Conservation (phyloP, 1,284 basidiomycete genomes). For the Cerrena zonata region DNA sequence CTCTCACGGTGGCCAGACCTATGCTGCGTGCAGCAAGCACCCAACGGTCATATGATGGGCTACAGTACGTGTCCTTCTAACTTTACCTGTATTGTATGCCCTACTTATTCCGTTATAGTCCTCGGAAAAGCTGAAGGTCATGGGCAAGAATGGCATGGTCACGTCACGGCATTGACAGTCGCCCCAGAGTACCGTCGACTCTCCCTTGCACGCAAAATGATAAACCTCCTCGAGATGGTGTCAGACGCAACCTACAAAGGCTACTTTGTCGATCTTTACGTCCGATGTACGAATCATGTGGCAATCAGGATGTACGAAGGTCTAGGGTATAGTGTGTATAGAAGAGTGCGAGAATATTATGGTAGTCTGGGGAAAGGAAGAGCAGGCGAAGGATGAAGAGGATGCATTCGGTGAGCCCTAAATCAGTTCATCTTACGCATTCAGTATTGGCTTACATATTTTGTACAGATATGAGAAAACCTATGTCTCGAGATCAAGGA, state of each 20-base stretch:
- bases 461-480: conserved; percentile 79
- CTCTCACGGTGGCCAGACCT: conserved; percentile 87
- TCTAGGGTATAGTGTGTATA: conserved; percentile 82
- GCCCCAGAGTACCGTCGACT: conserved; percentile 87
- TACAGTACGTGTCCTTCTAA: conserved; percentile 58
- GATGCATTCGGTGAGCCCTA: conserved; percentile 78
- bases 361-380: conserved; percentile 65
- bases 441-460: conserved; percentile 10
- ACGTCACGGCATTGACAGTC: conserved; percentile 87
- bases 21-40: conserved; percentile 74
- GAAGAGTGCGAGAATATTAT: conserved; percentile 83
- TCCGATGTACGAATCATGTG: conserved; percentile 73
- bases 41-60: conserved; percentile 78
- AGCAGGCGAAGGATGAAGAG: conserved; percentile 72
- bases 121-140: conserved; percentile 81
- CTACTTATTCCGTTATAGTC: conserved; percentile 39
- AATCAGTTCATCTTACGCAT: background rate
- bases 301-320: conserved; percentile 83
- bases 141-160: conserved; percentile 75
- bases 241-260: conserved; percentile 73
- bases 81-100: conserved; percentile 5
- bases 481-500: conserved; percentile 59
- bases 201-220: conserved; percentile 76
- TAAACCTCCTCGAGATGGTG: conserved; percentile 74
- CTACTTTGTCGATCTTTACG: conserved; percentile 88